A percentile compares a stretch with the other conserved stretches of the same genome.
phyloP scores from a whole-genome alignment of 2,329 filamentous ascomycete species.

The Penicillium glabrum region DNA sequence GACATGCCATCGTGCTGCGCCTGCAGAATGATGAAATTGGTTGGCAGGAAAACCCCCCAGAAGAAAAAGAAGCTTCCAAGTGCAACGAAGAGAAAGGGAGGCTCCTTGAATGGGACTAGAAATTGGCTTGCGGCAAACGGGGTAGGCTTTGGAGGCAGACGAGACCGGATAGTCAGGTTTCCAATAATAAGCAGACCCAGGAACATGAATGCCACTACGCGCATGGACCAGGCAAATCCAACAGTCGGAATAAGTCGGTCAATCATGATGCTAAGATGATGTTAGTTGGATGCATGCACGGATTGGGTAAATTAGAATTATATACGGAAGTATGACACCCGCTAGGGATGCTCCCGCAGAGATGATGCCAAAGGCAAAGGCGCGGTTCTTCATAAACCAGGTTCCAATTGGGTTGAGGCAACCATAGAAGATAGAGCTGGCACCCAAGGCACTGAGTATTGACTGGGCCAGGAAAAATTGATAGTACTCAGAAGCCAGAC shows the following conservation, averaged over 20 bases:
- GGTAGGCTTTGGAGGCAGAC: background rate
- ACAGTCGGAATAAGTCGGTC: background rate
- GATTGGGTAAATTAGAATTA: too few relatives aligned
- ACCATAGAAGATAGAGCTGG: background rate
- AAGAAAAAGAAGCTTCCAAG: background rate
- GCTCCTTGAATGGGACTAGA: background rate
- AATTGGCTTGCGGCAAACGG: background rate
- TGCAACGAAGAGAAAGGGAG: background rate
- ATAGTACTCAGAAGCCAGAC: background rate
- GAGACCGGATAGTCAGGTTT: background rate
- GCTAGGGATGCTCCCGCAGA: background rate
- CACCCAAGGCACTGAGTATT: background rate
- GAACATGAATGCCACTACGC: background rate
- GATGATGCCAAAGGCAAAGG: background rate
- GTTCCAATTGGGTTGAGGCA: background rate
- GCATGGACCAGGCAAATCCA: background rate
- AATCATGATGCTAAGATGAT: background rate
- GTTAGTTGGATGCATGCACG: too few relatives aligned
- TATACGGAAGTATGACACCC: background rate
- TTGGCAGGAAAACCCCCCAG: background rate
- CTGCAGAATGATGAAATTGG: background rate
- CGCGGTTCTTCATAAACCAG: background rate
- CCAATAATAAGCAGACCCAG: background rate
- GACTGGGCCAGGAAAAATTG: background rate
- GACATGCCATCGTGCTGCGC: background rate